Conservation (phyloP, 1,284 basidiomycete species). For the Golubevia pallescens region DNA sequence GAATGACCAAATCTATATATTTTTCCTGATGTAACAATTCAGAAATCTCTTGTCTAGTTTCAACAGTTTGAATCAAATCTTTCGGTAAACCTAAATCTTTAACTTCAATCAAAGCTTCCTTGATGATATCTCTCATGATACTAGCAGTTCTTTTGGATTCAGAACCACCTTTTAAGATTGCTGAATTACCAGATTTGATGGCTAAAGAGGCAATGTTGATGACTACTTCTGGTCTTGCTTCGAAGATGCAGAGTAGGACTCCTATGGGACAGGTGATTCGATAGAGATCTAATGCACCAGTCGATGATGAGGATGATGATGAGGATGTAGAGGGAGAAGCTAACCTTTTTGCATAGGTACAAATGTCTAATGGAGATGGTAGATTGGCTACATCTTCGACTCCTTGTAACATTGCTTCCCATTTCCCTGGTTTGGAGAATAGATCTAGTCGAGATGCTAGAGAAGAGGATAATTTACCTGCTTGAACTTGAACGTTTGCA, state of each 20-base stretch:
- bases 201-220: constrained; percentile 96
- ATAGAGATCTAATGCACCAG: constrained; percentile 82
- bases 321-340: constrained; percentile 66
- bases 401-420: constrained; percentile 90
- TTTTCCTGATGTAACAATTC: constrained; percentile 82
- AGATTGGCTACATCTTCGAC: constrained; percentile 83
- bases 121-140: constrained; percentile 79
- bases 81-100: constrained; percentile 73
- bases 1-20: constrained; percentile 96
- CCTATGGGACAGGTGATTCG: constrained; percentile 96
- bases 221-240: constrained; percentile 95
- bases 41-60: constrained; percentile 89
- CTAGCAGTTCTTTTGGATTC: constrained; percentile 81
- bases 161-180: constrained; percentile 95
- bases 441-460: constrained; percentile 87
- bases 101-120: constrained; percentile 73
- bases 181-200: constrained; percentile 86
- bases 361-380: constrained; percentile 82
- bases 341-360: constrained; percentile 85
- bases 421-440: constrained; percentile 79
- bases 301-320: not conserved
- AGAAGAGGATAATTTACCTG: constrained; percentile 81
- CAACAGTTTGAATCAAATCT: constrained; percentile 87
- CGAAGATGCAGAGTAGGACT: constrained; percentile 94
- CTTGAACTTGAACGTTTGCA: constrained; percentile 77